Conservation (phyloP, 2,329 filamentous ascomycete species). For the Fusarium oxysporum region DNA sequence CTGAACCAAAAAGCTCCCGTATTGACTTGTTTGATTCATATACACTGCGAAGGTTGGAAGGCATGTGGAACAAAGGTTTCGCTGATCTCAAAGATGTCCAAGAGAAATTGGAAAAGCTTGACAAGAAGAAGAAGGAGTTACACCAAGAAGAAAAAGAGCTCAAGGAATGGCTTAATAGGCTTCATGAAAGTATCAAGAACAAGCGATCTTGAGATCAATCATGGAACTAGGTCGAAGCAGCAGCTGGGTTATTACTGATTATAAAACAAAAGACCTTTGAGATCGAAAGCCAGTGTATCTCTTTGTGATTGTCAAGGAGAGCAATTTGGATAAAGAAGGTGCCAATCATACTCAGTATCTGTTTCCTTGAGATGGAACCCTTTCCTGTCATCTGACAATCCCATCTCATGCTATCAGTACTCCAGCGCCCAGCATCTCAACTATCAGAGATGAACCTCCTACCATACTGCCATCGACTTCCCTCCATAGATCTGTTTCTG, state of each 20-base stretch:
- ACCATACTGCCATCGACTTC: background rate
- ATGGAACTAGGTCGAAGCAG: no score
- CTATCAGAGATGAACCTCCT: background rate
- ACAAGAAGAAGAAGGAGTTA: background rate
- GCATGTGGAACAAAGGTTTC: background rate
- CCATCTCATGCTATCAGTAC: background rate
- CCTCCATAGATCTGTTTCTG: background rate
- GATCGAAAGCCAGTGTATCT: accelerated
- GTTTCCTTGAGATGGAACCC: background rate
- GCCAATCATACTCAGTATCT: accelerated
- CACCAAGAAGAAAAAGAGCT: background rate
- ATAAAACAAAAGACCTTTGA: background rate
- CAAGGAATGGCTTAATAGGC: background rate
- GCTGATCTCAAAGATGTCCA: background rate
- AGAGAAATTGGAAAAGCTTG: background rate
- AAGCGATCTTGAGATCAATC: background rate
- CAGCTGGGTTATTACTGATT: no score
- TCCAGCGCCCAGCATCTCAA: background rate
- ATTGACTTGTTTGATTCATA: no score
- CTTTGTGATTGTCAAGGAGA: no score
- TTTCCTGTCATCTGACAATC: no score
- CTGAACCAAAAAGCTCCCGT: no score
- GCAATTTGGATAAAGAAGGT: no score
- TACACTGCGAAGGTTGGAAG: no score
- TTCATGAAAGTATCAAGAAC: background rate